These are phyloP conservation scores for Triticum timopheevii DNA, from an alignment of 176 grass and related monocot genomes.

Conservation along the genomic window DNA sequence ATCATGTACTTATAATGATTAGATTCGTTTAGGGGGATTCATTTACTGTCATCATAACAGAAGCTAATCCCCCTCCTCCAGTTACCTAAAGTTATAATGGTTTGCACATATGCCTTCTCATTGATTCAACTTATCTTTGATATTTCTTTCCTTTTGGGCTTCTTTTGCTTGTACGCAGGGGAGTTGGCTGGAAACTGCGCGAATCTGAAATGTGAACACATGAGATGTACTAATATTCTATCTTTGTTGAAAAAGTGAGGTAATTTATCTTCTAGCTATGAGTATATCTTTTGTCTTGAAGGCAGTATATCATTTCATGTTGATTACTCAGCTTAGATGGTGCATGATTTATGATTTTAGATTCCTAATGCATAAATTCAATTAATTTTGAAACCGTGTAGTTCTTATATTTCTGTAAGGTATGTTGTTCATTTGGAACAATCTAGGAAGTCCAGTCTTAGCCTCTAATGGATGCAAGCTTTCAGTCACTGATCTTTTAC, in stretches of 20 bases:
- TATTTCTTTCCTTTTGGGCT: neutral
- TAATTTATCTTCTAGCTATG: neutral
- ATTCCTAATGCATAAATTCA: neutral
- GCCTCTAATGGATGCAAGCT: neutral
- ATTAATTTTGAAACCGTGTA: neutral
- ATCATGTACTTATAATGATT: too few species aligned
- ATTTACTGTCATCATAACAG: too few species aligned
- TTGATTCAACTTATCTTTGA: neutral
- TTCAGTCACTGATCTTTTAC: neutral
- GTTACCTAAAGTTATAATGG: too few species aligned
- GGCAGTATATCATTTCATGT: too few species aligned
- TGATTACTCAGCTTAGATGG: neutral
- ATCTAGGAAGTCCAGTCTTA: neutral
- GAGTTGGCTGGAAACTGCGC: neutral
- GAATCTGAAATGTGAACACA: neutral
- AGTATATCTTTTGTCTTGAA: neutral
- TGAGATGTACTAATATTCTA: neutral
- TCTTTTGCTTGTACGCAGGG: neutral
- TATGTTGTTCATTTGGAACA: neutral
- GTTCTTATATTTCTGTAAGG: too few species aligned
- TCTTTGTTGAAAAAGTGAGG: neutral
- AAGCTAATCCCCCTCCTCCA: too few species aligned
- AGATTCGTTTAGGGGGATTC: too few species aligned
- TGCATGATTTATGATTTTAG: neutral
- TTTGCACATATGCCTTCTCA: neutral